Evolutionary conservation across 192 early-diverging fungal species (phyloP).

Genomic region (Linnemannia hyalina): DNA sequence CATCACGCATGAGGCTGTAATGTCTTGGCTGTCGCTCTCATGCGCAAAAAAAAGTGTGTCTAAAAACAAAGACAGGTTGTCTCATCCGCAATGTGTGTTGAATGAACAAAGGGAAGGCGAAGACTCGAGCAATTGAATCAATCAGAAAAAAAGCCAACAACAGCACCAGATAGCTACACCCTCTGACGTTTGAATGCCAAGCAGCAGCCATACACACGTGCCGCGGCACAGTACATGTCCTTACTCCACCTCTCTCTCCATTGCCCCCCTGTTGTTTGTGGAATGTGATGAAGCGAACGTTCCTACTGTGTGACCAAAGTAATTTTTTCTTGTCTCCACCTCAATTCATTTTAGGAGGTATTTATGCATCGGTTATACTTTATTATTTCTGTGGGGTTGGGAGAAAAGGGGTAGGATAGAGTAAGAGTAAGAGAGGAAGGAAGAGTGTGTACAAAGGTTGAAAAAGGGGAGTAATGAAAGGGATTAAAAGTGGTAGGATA

Average conservation of each 20-base stretch:
- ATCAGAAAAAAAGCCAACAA: too few species aligned
- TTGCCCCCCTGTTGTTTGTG: neutral
- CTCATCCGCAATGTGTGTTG: too few species aligned
- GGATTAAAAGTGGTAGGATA: neutral
- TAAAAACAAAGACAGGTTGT: neutral
- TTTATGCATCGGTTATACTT: neutral
- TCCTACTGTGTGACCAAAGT: constrained; percentile 1
- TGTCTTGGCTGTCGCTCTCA: too few species aligned
- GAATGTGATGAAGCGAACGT: constrained; percentile 1
- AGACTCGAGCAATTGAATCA: neutral
- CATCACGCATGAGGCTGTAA: too few species aligned
- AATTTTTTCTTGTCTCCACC: neutral
- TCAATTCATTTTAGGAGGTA: neutral
- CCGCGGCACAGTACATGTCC: neutral
- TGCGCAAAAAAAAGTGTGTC: neutral
- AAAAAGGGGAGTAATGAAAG: neutral
- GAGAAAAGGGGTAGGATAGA: neutral
- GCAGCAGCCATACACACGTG: neutral
- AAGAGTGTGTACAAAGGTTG: neutral
- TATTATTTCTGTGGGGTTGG: neutral
- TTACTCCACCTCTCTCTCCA: neutral
- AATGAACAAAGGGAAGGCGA: neutral
- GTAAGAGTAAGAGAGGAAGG: neutral
- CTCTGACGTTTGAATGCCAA: neutral
- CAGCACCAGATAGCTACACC: neutral